Evolutionary conservation across 2,329 filamentous ascomycete genomes (phyloP), one percentile per base, ranked within the genome.

Genomic region (Teratosphaeria epicoccoides): DNA sequence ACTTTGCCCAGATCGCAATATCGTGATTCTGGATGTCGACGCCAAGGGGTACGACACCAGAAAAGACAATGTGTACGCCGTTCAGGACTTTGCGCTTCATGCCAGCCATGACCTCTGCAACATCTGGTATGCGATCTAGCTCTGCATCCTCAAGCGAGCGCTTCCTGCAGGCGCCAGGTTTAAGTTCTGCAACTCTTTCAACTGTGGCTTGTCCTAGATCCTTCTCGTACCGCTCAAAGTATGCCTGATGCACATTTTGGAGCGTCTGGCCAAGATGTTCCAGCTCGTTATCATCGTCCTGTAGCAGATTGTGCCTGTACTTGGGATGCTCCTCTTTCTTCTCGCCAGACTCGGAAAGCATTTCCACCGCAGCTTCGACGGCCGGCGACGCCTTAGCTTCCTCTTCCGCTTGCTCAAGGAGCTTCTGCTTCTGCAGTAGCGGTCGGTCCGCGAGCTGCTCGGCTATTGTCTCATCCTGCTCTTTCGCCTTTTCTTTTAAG

Each of bases 391-490:
- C 55, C 77, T 79, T 50, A 73, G 60, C 78, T 33, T 79, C 76
- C 40, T 88, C 83, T 59, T 90, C 87, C 62, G 89, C 87, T 22
- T 46, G 44, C 25, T 46, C 44, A 22, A 96, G 77, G 66, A 89
- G 78, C 62, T 95, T 87, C 68, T 98, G 93, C 72, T 95, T 85
- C 65, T 93, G 88, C n/a, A 95, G 73, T 24, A 98, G 72, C 0
- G 93, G 93, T 12, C 91, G 81, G 56, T 96, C 89, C 54, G 84
- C 87, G 17, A 97, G 78, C 69, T 98, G 93, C 55, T 89, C 88
- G 64, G 90, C 85, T 47, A 98, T 79, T 0, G 84, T 80, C 65
- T 91, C 87, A 62, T 93, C 88, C 66, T 97, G 91, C 62, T 93
- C 86, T 57, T 87, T 83, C 2, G 83, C 79, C 72, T 96, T 89